Percentiles rank a stretch among this genome's conserved stretches.
These are phyloP conservation scores for Aspergillus avenaceus DNA, from an alignment of 495 filamentous ascomycete genomes.

Conservation along the genomic window DNA sequence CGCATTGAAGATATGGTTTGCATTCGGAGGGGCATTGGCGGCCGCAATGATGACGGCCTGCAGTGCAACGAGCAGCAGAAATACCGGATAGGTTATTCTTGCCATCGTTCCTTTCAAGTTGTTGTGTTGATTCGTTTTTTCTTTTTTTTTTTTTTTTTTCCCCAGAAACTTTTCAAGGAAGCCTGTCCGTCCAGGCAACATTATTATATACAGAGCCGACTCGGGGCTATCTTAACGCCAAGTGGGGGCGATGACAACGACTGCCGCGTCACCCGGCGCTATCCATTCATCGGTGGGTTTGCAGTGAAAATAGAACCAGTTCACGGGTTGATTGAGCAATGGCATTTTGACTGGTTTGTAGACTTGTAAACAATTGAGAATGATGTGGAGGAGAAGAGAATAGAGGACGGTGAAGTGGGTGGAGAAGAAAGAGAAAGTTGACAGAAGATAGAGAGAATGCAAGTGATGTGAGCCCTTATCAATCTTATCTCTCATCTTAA, in stretches of 20 bases:
- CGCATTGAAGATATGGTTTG: constrained; percentile 62
- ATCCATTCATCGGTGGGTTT: background rate
- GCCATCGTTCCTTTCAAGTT: background rate
- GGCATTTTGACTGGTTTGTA: no score
- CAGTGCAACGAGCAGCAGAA: constrained; percentile 2
- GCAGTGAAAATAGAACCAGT: no score
- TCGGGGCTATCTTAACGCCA: background rate
- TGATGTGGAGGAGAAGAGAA: no score
- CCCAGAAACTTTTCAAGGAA: background rate
- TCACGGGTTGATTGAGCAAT: no score
- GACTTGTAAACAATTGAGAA: no score
- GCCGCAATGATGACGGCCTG: constrained; percentile 1
- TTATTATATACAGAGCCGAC: background rate
- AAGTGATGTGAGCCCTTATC: no score
- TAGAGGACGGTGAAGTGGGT: no score
- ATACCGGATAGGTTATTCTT: background rate
- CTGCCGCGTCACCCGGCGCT: background rate
- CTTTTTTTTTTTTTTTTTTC: background rate
- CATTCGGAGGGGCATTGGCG: constrained; percentile 29
- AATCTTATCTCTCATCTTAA: no score
- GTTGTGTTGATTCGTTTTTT: background rate
- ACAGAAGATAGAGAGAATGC: no score
- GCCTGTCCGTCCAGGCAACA: background rate
- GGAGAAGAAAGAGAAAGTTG: no score
- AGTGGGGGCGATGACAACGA: background rate